Conservation (phyloP, 768 basidiomycete genomes). For the Kwoniella sp. region DNA sequence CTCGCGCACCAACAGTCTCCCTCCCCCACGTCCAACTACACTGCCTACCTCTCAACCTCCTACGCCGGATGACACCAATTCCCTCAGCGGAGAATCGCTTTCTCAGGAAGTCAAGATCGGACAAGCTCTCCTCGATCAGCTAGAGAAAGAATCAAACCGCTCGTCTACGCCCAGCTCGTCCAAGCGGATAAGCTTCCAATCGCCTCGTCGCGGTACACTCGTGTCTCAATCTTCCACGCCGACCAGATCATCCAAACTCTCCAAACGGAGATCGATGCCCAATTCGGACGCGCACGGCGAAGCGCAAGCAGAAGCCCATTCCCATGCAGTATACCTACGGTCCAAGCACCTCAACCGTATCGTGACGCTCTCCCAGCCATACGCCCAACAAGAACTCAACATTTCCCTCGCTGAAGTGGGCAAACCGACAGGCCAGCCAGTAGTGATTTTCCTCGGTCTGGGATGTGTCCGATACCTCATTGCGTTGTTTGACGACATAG, state of each 20-base stretch:
- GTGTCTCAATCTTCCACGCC: conserved; percentile 10
- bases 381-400: conserved; percentile 72
- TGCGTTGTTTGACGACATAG: conserved; percentile 96
- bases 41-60: background rate
- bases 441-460: conserved; percentile 87
- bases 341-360: conserved; percentile 82
- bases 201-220: background rate
- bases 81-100: conserved; percentile 6
- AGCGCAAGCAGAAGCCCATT: conserved; percentile 34
- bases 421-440: conserved; percentile 76
- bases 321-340: conserved; percentile 79
- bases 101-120: conserved; percentile 12
- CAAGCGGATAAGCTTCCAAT: conserved; percentile 13
- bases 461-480: conserved; percentile 94
- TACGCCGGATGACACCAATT: background rate
- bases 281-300: background rate
- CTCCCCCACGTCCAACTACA: background rate
- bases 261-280: conserved; percentile 10
- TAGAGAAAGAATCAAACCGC: conserved; percentile 9
- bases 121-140: conserved; percentile 26
- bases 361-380: conserved; percentile 73
- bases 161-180: conserved; percentile 12
- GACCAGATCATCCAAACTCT: conserved; percentile 9
- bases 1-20: conserved; percentile 2
- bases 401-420: conserved; percentile 96